Base-by-base conservation (phyloP, 352 stramenopile species). In the Pythium dissotocum region DNA sequence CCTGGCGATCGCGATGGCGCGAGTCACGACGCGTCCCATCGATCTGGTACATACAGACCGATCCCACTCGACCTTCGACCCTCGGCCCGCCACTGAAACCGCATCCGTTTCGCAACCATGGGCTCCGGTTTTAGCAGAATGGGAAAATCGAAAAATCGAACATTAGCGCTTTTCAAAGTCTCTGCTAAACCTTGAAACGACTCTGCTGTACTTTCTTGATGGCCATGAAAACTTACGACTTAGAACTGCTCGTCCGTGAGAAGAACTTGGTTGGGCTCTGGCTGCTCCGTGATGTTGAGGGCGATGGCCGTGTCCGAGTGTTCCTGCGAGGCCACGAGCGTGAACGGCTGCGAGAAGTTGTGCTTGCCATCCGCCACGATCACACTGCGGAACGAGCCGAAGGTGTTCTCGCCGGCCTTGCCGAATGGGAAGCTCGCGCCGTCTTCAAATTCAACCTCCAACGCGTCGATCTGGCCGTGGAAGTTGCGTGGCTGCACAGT, bases 401-500 rank as follows among this genome's bases (percentile, higher is more conserved):
- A 61, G 32, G 57, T 52, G 46, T 64, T 48, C 30, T 73, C 55
- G 30, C 60, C 60, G 3, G 58, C n/a, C 6, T 28, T 30, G 12
- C 65, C 59, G 14, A 73, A 66, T 6, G 46, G 30, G 32, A 59
- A 63, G 33, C 8, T 16, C 26, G 48, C 28, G 36, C 61, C 67
- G 51, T 69, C 67, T 5, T 65, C 56, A 30, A 69, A 73, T 38
- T 69, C 6, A 0, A 64, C 61, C 12, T 62, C 56, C 38, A 73
- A 40, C 2, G 21, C 33, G 16, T 36, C 49, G 40, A 73, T 65
- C 48, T 52, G n/a, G 30, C 67, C 61, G 30, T 52, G 35, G 32
- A 69, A 73, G 49, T 73, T 73, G 67, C 67, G 67, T 36, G 67
- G 67, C 57, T 73, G 67, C 32, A 73, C 54, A 5, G 61, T 73